Evolutionary conservation across 345 rosid genomes (phyloP).

Genomic region (Aquilaria yunnanensis): DNA sequence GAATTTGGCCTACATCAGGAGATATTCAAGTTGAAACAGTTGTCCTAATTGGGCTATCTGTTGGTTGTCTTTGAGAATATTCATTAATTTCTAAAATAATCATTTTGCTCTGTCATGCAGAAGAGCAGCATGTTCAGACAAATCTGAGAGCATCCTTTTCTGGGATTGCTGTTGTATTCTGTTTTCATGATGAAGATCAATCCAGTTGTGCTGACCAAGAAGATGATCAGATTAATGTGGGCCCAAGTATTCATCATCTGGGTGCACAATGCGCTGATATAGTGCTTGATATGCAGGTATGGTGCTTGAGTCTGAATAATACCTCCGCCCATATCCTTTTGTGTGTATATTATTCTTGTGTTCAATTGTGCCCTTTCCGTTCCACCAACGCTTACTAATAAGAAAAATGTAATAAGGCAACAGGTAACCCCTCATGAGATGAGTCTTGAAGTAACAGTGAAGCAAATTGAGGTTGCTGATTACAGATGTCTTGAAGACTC

Average conservation of each 20-base stretch:
- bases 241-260: slow-evolving; percentile 45
- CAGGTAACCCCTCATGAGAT: slow-evolving; percentile 73
- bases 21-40: neutral
- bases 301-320: slow-evolving; percentile 21
- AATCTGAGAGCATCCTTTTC: slow-evolving; percentile 52
- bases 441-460: slow-evolving; percentile 63
- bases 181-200: slow-evolving; percentile 57
- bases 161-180: slow-evolving; percentile 59
- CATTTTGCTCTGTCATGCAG: slow-evolving; percentile 34
- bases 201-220: slow-evolving; percentile 16
- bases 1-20: slow-evolving; percentile 1
- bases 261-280: slow-evolving; percentile 63
- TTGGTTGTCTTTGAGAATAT: neutral
- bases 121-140: slow-evolving; percentile 76
- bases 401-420: slow-evolving; percentile 31
- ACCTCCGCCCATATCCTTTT: slow-evolving; percentile 10
- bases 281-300: slow-evolving; percentile 64
- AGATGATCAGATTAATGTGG: slow-evolving; percentile 24
- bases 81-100: neutral
- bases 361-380: too few relatives aligned
- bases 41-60: slow-evolving; percentile 12
- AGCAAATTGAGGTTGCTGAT: slow-evolving; percentile 55
- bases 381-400: slow-evolving; percentile 17
- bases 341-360: too few relatives aligned
- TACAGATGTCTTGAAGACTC: slow-evolving; percentile 29